Evolutionary conservation across 148 eudicot species (phyloP), one percentile per base, ranked within the genome.

Genomic region (Rhododendron griersonianum): DNA sequence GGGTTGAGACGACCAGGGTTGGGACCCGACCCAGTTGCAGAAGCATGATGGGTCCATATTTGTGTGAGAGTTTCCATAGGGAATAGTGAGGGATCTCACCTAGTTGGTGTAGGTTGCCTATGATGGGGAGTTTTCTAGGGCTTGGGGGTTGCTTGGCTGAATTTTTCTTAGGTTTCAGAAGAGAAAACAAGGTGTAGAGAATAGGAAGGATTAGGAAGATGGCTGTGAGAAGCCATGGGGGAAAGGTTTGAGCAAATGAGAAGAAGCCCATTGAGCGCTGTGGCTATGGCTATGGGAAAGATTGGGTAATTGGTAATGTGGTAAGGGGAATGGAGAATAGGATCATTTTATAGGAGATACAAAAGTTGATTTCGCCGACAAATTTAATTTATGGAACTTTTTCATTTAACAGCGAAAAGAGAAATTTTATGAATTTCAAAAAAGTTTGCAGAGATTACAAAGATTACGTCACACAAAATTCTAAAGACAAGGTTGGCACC

Each of bases 1-100:
- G 55, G 55, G 57, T 21, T 1, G 81, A 78, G 57, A 78, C 81
- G 0, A 78, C 81, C 9, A 78, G 81, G 81, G 81, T 78, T 11
- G 81, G 57, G 81, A 78, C 30, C 16, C 18, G 30, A 44, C 81
- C 81, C 33, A 78, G 81, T 25, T 78, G 51, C 16, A 78, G 8
- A 47, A 78, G 81, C 81, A 78, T 78, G 53, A 78, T 47, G 35
- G 81, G 81, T 21, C 81, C 81, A 78, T 21, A 45, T 78, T 78
- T 78, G 25, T 78, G 81, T 21, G 81, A 78, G 13, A 78, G 81
- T 45, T 78, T 78, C 81, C 81, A 45, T 4, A 78, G 33, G 33
- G 81, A 19, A 23, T 78, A n/a, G 81, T 78, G 81, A 44, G 81
- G 81, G 30, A 47, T 78, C 30, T 78, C 33, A 44, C 81, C 81